These are phyloP conservation scores for Ceratobasidium sp. DNA, from an alignment of 1,284 basidiomycete species.

Conservation along the genomic window DNA sequence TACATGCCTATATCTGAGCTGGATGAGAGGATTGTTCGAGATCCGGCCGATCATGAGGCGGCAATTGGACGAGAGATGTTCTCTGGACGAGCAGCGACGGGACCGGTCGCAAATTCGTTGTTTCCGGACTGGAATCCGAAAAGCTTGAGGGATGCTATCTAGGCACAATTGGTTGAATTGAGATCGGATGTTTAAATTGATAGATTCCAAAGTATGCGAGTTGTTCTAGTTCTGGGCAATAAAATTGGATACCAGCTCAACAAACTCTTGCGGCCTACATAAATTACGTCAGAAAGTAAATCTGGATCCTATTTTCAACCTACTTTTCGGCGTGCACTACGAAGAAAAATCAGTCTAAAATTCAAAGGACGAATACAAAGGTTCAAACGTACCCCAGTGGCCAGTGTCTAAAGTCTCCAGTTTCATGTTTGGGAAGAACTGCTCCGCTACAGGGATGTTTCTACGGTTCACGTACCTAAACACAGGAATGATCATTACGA, in stretches of 20 bases:
- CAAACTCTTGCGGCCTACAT: slow-evolving; percentile 32
- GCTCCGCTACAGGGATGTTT: slow-evolving; percentile 66
- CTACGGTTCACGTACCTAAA: slow-evolving; percentile 74
- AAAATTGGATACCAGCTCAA: slow-evolving; percentile 39
- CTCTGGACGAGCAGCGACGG: slow-evolving; percentile 26
- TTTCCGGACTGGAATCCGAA: slow-evolving; percentile 31
- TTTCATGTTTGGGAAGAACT: slow-evolving; percentile 74
- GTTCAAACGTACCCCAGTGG: slow-evolving; percentile 69
- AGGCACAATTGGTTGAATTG: background rate
- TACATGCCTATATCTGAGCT: slow-evolving; percentile 24
- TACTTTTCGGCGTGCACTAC: slow-evolving; percentile 37
- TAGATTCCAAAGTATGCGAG: background rate
- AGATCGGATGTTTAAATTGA: background rate
- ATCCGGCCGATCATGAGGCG: slow-evolving; percentile 27
- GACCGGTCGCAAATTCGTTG: slow-evolving; percentile 20
- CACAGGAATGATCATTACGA: background rate
- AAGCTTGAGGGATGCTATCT: slow-evolving; percentile 24
- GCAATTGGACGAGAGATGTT: slow-evolving; percentile 38
- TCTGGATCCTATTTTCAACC: background rate
- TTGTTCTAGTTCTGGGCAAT: background rate
- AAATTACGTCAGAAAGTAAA: background rate
- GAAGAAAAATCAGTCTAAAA: too few relatives aligned
- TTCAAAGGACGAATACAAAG: too few relatives aligned
- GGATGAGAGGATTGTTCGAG: background rate
- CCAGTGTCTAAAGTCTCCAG: slow-evolving; percentile 67